Base-by-base conservation (phyloP, 805 yeast genomes). In the Metschnikowia koreensis region DNA sequence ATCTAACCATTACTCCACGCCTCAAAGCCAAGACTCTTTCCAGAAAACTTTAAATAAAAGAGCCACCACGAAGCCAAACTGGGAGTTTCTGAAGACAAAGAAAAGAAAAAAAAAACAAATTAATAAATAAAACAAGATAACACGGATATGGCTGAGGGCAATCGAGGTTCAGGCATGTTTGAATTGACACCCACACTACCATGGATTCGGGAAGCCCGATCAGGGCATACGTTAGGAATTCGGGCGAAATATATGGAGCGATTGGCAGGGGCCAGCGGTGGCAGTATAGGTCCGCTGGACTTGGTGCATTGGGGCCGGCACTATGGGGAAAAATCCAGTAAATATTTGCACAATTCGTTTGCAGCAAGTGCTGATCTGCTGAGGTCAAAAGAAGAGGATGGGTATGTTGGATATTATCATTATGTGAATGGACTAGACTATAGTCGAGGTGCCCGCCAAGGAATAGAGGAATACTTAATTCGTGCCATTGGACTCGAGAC, bases 331-430 rank as follows among this genome's bases (percentile, higher is more conserved):
- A 56, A 66, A 36, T 63, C 70, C 13, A 57, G 65, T 8, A 62
- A 57, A 31, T 70, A 62, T 53, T 52, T 57, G 33, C 56, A 60
- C 39, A 64, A 69, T 50, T 69, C 68, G 36, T 73, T 72, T 51
- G 56, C 54, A 15, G 40, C 33, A 22, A 41, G 33, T 5, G 39
- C 37, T 8, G 56, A 56, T 6, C 27, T 31, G 15, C 29, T 28
- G 36, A 46, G 49, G 31, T 52, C 51, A 3, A 62, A 61, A 46
- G 66, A 65, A 29, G 74, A 68, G 38, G 78, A 73, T 44, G 76
- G 75, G 6, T 73, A 71, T 54, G 61, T 71, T 6, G 79, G 77
- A 0, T 65, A 56, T 53, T 74, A 68, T 54, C 77, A 74, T 56
- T 71, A 59, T 52, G 67, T 64, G 34, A 73, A 74, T 57, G 79